Percentiles rank a stretch among this genome's conserved stretches.
phyloP scores from a whole-genome alignment of 1,284 basidiomycete genomes.

The Malassezia brasiliensis region DNA sequence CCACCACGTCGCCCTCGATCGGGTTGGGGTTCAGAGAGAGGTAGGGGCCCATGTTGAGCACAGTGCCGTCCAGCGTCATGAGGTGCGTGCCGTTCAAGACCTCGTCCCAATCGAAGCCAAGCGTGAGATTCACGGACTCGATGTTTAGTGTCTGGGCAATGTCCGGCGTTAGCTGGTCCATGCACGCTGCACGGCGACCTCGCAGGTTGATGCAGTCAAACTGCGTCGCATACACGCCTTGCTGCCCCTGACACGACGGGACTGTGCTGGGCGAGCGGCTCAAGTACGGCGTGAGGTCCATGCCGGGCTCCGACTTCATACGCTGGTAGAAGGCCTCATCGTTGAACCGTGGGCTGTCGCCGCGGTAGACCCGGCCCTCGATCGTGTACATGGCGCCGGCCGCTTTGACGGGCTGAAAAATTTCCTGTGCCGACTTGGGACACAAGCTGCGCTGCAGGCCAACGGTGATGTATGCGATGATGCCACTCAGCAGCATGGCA shows the following conservation, averaged over 20 bases:
- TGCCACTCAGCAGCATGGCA: slow-evolving; percentile 57
- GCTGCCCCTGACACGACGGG: slow-evolving; percentile 55
- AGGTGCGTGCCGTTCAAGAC: slow-evolving; percentile 16
- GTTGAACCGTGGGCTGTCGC: slow-evolving; percentile 54
- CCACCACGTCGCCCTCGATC: slow-evolving; percentile 66
- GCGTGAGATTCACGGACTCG: slow-evolving; percentile 4
- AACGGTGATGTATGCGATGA: slow-evolving; percentile 85
- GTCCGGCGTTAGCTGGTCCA: slow-evolving; percentile 46
- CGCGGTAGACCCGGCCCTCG: slow-evolving; percentile 62
- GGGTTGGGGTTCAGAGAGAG: slow-evolving; percentile 58
- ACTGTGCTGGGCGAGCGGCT: slow-evolving; percentile 36
- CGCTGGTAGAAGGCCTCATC: not conserved
- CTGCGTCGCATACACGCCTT: slow-evolving; percentile 55
- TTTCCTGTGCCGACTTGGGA: slow-evolving; percentile 51
- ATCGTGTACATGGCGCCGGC: slow-evolving; percentile 56
- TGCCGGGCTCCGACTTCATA: slow-evolving; percentile 51
- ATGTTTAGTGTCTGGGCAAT: not conserved
- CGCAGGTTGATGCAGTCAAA: not conserved
- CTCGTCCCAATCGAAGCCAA: slow-evolving; percentile 45
- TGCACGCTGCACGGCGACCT: not conserved
- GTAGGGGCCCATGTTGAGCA: slow-evolving; percentile 88
- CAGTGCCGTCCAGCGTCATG: slow-evolving; percentile 74
- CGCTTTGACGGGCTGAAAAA: slow-evolving; percentile 7
- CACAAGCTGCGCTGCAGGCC: slow-evolving; percentile 87
- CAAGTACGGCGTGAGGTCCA: slow-evolving; percentile 81